Base-by-base conservation (phyloP, 2,329 filamentous ascomycete genomes). In the Arthrobotrys pseudoclavata region DNA sequence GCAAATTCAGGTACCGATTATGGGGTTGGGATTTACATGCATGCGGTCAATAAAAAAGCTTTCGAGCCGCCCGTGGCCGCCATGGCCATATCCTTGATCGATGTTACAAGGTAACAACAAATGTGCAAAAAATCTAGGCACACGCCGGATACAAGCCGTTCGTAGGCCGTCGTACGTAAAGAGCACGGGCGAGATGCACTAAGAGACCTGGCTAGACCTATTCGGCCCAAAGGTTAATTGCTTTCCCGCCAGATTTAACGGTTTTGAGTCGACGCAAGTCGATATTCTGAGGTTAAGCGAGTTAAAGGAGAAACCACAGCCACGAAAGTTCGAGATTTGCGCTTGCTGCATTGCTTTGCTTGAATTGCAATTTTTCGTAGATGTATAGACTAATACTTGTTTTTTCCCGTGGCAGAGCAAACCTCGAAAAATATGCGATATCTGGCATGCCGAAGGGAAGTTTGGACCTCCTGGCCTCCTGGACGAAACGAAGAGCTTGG, bases 401-500 rank as follows among this genome's bases (percentile, higher is more conserved):
- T 42, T 40, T n/a, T 48, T 20, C 13, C 26, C 47, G 45, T 53
- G 53, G 67, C 67, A 63, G 55, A 63, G 55, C 45, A 63, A 20
- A 63, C 20, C 15, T 61, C 26, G 26, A 50, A 60, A 63, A 62
- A 31, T 57, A 63, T 24, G 45, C 60, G 45, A 42, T 22, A 70
- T 69, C n/a, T 57, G 64, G 71, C 64, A 69, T 76, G 71, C 66
- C 34, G 37, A 48, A 9, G 7, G 24, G 71, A 69, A 42, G 57
- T 48, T 40, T 57, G 55, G 9, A 31, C 34, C 61, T 71, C 45
- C 50, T 67, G 48, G 47, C 67, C 50, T 53, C 60, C 47, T 63
- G 47, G 29, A 42, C 67, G 74, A 77, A 77, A 77, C 67, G n/a
- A 42, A 69, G 52, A 61, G 34, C 55, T 53, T 53, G 61, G 31